Conservation (phyloP, 2,329 filamentous ascomycete genomes). For the Emergomyces orientalis region DNA sequence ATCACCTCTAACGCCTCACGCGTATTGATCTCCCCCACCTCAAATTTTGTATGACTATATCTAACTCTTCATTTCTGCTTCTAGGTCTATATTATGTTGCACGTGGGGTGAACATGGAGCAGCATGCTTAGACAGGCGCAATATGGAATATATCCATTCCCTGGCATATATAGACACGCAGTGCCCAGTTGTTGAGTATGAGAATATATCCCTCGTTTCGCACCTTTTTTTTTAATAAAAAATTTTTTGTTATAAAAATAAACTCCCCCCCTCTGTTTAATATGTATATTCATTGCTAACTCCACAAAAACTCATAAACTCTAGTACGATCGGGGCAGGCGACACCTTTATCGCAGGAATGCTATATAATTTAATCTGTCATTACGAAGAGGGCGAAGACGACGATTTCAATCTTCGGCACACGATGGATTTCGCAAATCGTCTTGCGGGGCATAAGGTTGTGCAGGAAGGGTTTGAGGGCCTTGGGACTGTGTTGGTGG, state of each 20-base stretch:
- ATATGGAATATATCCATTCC: slow-evolving; percentile 32
- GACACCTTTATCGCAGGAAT: slow-evolving; percentile 68
- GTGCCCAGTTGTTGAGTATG: slow-evolving; percentile 40
- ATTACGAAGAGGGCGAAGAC: slow-evolving; percentile 15
- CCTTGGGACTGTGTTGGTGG: slow-evolving; percentile 31
- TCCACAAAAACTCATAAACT: slow-evolving; percentile 10
- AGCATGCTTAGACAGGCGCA: slow-evolving; percentile 35
- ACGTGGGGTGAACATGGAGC: slow-evolving; percentile 53
- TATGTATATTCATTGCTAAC: slow-evolving; percentile 10
- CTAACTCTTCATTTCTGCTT: background rate
- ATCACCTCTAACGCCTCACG: slow-evolving; percentile 32
- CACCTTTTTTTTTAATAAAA: too few species aligned
- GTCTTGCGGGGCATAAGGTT: slow-evolving; percentile 59
- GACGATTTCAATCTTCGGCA: slow-evolving; percentile 41
- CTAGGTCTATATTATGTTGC: slow-evolving; percentile 44
- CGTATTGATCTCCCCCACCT: slow-evolving; percentile 33
- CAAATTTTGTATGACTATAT: background rate
- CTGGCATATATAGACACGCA: slow-evolving; percentile 35
- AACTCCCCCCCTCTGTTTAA: too few species aligned
- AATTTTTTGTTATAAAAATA: too few species aligned
- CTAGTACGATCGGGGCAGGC: slow-evolving; percentile 61
- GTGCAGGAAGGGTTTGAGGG: slow-evolving; percentile 55
- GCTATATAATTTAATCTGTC: slow-evolving; percentile 51
- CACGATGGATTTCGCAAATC: slow-evolving; percentile 53
- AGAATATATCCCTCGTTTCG: background rate